Evolutionary conservation across 768 basidiomycete species (phyloP), one percentile per base, ranked within the genome.

Genomic region (Mycena indigotica): DNA sequence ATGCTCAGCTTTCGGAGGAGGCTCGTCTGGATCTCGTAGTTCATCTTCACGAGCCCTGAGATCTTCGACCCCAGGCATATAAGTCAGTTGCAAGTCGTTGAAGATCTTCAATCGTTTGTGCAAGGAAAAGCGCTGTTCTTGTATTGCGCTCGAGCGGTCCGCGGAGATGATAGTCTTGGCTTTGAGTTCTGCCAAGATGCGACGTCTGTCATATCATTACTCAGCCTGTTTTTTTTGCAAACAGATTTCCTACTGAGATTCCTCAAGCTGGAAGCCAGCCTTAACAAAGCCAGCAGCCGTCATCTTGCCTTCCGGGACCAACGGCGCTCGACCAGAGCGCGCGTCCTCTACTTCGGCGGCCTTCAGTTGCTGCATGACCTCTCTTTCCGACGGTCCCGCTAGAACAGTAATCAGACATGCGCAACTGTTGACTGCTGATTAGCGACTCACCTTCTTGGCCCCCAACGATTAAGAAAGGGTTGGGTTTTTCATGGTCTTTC

Each of bases 251-350:
- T 28, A 61, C 59, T 61, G 59, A 6, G 41, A 5, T 3, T 56
- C 46, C 17, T 61, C 59, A 5, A 61, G 24, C 40, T 61, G 53
- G 1, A 61, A 12, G 0, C 59, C 59, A 15, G 55, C 38, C 13
- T 28, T 48, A 19, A 61, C 6, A 46, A 61, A 56, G 1, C 38
- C 53, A 1, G 55, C 55, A 2, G 48, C 48, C 25, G n/a, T 52
- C 41, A 44, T 23, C 17, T 52, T 49, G 2, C 29, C 55, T 41
- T 4, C 24, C 5, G 2, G 44, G 39, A 13, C 39, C 28, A 56
- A 5, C 16, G 48, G 46, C 5, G 40, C 28, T 5, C 8, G 17
- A 1, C 53, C 39, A 3, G 12, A 23, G 1, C n/a, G 15, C 0
- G 48, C 52, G 1, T 60, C 59, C 17, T 52, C 38, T 3, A 52